Conservation (phyloP, 2,329 filamentous ascomycete species). For the Seiridium unicorne region DNA sequence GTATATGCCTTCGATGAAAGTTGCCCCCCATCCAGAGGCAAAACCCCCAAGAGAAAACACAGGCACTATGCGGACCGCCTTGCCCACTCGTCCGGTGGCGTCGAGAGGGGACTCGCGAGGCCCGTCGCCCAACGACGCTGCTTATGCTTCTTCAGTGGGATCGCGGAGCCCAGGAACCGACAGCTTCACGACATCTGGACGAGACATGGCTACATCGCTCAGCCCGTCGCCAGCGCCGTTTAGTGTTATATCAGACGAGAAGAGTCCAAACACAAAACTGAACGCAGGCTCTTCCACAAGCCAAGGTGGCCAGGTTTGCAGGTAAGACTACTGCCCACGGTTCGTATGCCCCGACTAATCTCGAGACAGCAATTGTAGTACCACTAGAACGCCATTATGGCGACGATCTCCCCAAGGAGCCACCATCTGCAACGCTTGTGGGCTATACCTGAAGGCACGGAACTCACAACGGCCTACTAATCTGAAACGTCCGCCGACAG, state of each 20-base stretch:
- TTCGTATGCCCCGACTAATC: conserved; percentile 18
- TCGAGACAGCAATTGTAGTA: conserved; percentile 79
- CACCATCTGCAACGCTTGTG: conserved; percentile 97
- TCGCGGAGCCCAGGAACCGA: conserved; percentile 12
- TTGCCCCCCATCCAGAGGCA: conserved; percentile 1
- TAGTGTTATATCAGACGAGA: conserved; percentile 5
- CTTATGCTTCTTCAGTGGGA: conserved; percentile 11
- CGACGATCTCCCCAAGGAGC: conserved; percentile 87
- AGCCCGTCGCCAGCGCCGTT: conserved; percentile 10
- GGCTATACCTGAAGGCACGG: conserved; percentile 88
- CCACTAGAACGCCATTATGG: conserved; percentile 92
- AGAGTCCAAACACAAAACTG: neutral
- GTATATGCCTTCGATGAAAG: conserved; percentile 1
- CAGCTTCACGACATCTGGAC: conserved; percentile 9
- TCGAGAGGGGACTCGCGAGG: conserved; percentile 3
- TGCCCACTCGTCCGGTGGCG: conserved; percentile 8
- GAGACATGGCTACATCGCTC: conserved; percentile 9
- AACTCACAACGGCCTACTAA: conserved; percentile 90
- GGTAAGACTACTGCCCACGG: conserved; percentile 19
- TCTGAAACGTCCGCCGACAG: conserved; percentile 71
- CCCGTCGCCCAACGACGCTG: conserved; percentile 1
- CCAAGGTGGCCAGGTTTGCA: conserved; percentile 30
- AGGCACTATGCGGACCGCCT: conserved; percentile 9
- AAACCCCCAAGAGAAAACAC: conserved; percentile 3
- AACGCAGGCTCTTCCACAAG: conserved; percentile 12